Base-by-base conservation (phyloP, 768 basidiomycete species). In the Agrocybe pediades region DNA sequence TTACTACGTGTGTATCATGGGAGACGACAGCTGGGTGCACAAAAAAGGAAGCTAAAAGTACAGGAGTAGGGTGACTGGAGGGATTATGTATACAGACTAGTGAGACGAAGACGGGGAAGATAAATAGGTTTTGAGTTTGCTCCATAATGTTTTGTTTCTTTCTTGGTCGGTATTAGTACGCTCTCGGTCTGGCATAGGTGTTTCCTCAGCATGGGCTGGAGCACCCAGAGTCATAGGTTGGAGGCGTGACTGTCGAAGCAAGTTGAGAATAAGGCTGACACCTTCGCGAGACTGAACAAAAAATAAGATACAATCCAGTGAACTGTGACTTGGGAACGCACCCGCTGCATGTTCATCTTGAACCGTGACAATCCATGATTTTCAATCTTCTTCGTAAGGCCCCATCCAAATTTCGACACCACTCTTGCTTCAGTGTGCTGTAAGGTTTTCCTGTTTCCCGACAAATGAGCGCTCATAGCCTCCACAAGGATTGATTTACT, bases 401-500 rank as follows among this genome's bases (percentile, higher is more conserved):
- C 89, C 86, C 94, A 95, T 9, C 95, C 95, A 60, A 96, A 89
- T 42, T 86, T 83, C 46, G 94, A 96, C n/a, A 88, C 75, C 52
- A 96, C 85, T 56, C 90, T 78, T 3, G 91, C 95, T 58, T 95
- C 92, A 2, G 92, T 95, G 16, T 82, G 85, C 68, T 96, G 95
- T 46, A 88, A 52, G 2, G 92, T 94, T 82, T 85, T 84, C 43
- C 90, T 92, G 53, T 44, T 51, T 26, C 25, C 41, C 21, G 29
- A 45, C 29, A 51, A 41, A 42, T 55, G 43, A 41, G 56, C 33
- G 47, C 15, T 16, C 27, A 20, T 41, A 29, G 30, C 24, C 6
- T 8, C 13, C 43, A 20, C 27, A 25, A 49, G 30, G 51, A 45
- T n/a, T 45, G 26, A 48, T 8, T 26, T 41, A 71, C 82, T 45